phyloP scores from a whole-genome alignment of 352 stramenopile species.

The Chrysophaeum taylorii region DNA sequence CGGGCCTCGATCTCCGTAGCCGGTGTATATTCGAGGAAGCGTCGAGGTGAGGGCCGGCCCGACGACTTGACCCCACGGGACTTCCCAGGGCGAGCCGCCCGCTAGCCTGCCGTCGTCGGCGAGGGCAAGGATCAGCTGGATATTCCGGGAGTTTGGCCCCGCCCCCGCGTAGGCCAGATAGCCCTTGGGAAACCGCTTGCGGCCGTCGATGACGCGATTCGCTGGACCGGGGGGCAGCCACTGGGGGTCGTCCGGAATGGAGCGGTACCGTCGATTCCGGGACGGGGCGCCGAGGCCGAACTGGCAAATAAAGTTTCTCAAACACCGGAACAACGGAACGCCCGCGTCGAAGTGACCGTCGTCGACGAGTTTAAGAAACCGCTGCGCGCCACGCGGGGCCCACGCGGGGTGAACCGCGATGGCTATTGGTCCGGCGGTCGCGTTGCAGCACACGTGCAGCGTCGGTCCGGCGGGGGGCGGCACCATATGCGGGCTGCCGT shows the following conservation, averaged over 20 bases:
- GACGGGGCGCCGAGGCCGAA: constrained; percentile 39
- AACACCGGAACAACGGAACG: constrained; percentile 43
- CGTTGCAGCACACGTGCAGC: constrained; percentile 37
- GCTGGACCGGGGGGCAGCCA: constrained; percentile 46
- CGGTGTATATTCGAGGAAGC: constrained; percentile 41
- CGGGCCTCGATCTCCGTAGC: constrained; percentile 44
- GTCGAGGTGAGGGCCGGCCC: constrained; percentile 34
- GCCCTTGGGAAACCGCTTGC: constrained; percentile 41
- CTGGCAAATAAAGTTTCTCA: constrained; percentile 45
- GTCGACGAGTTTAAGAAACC: constrained; percentile 44
- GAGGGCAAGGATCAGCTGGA: constrained; percentile 48
- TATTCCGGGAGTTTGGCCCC: constrained; percentile 36
- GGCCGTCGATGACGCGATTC: constrained; percentile 32
- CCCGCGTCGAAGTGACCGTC: constrained; percentile 36
- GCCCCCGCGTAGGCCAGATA: constrained; percentile 44
- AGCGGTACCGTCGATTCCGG: constrained; percentile 26
- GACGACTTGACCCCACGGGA: constrained; percentile 49
- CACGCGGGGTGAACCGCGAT: constrained; percentile 40
- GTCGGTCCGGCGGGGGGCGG: constrained; percentile 26
- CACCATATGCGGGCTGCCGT: constrained; percentile 35
- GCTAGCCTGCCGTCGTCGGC: constrained; percentile 33
- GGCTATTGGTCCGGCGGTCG: constrained; percentile 28
- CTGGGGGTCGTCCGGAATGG: constrained; percentile 41
- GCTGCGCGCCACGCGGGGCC: constrained; percentile 38
- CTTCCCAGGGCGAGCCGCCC: constrained; percentile 50